A percentile compares a stretch with the other conserved stretches of the same genome.
Conservation (phyloP, 2,329 filamentous ascomycete genomes). For the Blastomyces silverae region DNA sequence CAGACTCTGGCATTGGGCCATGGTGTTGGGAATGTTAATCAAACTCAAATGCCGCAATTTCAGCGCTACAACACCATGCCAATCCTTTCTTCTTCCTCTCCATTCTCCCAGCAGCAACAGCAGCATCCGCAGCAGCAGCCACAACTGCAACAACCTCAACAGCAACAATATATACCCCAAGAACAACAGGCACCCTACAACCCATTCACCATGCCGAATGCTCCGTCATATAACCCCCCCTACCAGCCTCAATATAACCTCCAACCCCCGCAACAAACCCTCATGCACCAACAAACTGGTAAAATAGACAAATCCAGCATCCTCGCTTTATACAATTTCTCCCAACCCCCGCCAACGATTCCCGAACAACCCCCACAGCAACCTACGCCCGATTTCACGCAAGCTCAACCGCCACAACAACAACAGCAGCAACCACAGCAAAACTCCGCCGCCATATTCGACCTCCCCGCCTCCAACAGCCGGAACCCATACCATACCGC, state of each 20-base stretch:
- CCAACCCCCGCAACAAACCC: constrained; percentile 20
- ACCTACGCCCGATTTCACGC: constrained; percentile 25
- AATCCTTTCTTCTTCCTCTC: constrained; percentile 28
- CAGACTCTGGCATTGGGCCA: constrained; percentile 22
- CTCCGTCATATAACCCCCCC: constrained; percentile 1
- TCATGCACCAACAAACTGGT: constrained; percentile 38
- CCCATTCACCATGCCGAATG: constrained; percentile 30
- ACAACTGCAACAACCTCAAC: constrained; percentile 19
- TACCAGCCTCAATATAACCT: constrained; percentile 17
- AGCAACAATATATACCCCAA: constrained; percentile 16
- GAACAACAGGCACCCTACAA: constrained; percentile 27
- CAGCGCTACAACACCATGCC: constrained; percentile 40
- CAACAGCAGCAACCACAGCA: constrained; percentile 11
- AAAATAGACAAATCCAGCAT: constrained; percentile 44
- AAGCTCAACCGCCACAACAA: constrained; percentile 26
- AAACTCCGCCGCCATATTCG: constrained; percentile 8
- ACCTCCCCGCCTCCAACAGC: constrained; percentile 20
- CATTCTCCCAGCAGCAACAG: constrained; percentile 28
- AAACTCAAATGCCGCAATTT: constrained; percentile 18
- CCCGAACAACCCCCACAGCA: constrained; percentile 30
- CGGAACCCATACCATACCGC: constrained; percentile 32
- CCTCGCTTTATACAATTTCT: constrained; percentile 43
- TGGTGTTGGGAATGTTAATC: constrained; percentile 3
- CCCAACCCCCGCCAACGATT: constrained; percentile 33
- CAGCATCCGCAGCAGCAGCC: constrained; percentile 24